Conservation (phyloP, 1,139 yeast species). For the Eremothecium coryli region DNA sequence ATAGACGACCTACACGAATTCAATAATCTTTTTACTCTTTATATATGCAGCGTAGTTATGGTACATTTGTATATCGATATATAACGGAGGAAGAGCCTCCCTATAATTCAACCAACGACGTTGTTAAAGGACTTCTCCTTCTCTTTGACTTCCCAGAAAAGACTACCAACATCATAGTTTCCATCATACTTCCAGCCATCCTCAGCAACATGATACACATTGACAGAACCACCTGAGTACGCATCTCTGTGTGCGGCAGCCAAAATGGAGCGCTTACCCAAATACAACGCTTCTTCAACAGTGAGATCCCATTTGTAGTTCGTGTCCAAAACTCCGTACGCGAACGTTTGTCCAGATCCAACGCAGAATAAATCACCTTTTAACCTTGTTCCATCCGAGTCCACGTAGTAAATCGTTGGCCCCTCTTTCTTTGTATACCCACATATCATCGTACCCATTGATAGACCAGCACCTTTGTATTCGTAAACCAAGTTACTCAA, state of each 20-base stretch:
- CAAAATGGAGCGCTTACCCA: conserved; percentile 90
- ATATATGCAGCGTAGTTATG: not conserved
- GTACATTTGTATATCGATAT: not conserved
- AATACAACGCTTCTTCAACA: conserved; percentile 85
- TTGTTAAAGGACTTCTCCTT: conserved; percentile 85
- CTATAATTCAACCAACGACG: conserved; percentile 68
- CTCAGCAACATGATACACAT: conserved; percentile 86
- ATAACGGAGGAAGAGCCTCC: too few species aligned
- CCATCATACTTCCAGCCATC: conserved; percentile 95
- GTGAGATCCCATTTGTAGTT: conserved; percentile 82
- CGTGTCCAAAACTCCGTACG: conserved; percentile 96
- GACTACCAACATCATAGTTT: conserved; percentile 82
- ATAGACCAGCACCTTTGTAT: conserved; percentile 96
- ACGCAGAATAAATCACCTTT: conserved; percentile 95
- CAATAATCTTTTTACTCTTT: too few species aligned
- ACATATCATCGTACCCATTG: conserved; percentile 99
- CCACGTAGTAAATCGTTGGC: conserved; percentile 91
- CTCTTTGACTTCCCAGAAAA: conserved; percentile 87
- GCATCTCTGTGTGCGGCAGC: conserved; percentile 99
- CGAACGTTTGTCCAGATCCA: conserved; percentile 98
- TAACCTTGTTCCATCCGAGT: conserved; percentile 92
- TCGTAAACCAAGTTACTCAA: conserved; percentile 82
- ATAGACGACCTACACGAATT: too few species aligned
- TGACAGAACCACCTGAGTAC: conserved; percentile 93
- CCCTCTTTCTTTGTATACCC: conserved; percentile 94